Base-by-base conservation (phyloP, 2,329 filamentous ascomycete species). In the Ceratocystis diversiconidia region DNA sequence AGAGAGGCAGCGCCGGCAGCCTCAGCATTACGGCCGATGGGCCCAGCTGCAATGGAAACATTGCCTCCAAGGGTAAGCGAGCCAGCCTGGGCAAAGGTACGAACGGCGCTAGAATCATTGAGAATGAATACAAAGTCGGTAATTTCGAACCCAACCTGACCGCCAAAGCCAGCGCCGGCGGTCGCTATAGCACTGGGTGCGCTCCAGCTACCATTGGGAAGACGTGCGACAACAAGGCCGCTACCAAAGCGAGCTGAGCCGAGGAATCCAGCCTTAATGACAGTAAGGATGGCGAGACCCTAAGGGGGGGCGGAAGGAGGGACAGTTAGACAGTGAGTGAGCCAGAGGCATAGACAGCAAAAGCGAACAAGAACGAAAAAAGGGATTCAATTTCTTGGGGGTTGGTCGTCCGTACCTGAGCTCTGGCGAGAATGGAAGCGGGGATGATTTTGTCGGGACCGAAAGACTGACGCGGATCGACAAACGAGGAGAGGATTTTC, bases 41-140 rank as follows among this genome's bases (percentile, higher is more conserved):
- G 94, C 1, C 94, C 94, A 5, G 94, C 94, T 19, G 94, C 94
- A 71, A 99, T 87, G 3, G 90, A 96, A 44, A 97, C 94, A 73
- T 99, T 99, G 69, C 94, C 94, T 71, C 94, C 94, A 5, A 99
- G 81, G 3, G 94, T 97, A 68, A 99, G 80, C 64, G 89, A 92
- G 3, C 94, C 94, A 48, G 88, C 85, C 75, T 97, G 92, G 5
- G 92, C 90, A 76, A 99, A 97, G 7, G 92, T 92, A 75, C 90
- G 90, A 70, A 99, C 92, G 57, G 94, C 92, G 67, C 80, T 84
- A 52, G 85, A 80, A 73, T 99, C 92, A 77, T 99, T 99, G 69
- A 99, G 85, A 70, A 99, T 96, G 77, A 99, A 97, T 74, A 99
- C 94, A 73, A 99, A 99, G 74, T 94, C 90, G 67, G 90, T 94